A percentile compares a stretch with the other conserved stretches of the same genome.
phyloP scores from a whole-genome alignment of 2,329 filamentous ascomycete species.

The Clarireedia paspali region DNA sequence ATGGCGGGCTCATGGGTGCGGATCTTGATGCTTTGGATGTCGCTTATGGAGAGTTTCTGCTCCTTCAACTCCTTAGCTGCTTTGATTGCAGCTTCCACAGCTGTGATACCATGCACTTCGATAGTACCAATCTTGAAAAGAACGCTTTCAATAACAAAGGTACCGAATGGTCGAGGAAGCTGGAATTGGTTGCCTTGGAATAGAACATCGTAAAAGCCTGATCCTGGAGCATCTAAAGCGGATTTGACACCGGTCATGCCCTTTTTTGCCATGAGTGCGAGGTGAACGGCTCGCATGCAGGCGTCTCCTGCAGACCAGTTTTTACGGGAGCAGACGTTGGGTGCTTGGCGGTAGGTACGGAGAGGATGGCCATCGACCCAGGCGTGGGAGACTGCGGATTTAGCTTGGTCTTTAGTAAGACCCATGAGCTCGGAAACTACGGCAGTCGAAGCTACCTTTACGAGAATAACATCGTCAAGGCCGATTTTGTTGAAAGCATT shows the following conservation, averaged over 20 bases:
- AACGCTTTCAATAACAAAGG: slow-evolving; percentile 25
- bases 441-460: slow-evolving; percentile 35
- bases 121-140: slow-evolving; percentile 21
- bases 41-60: slow-evolving; percentile 10
- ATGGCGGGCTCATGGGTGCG: slow-evolving; percentile 27
- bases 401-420: slow-evolving; percentile 29
- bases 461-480: slow-evolving; percentile 35
- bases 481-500: slow-evolving; percentile 35
- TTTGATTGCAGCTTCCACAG: slow-evolving; percentile 29
- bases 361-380: slow-evolving; percentile 34
- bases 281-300: slow-evolving; percentile 33
- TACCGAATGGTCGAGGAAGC: slow-evolving; percentile 16
- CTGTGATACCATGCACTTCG: slow-evolving; percentile 31
- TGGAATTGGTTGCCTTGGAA: slow-evolving; percentile 16
- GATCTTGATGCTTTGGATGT: slow-evolving; percentile 26
- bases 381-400: slow-evolving; percentile 32
- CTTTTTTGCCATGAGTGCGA: slow-evolving; percentile 26
- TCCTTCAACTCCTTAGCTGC: slow-evolving; percentile 12
- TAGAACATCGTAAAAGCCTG: slow-evolving; percentile 31
- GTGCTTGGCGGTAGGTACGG: slow-evolving; percentile 29
- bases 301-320: slow-evolving; percentile 37
- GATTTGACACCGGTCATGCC: slow-evolving; percentile 28
- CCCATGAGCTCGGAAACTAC: slow-evolving; percentile 33
- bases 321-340: slow-evolving; percentile 33
- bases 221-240: slow-evolving; percentile 28